Evolutionary conservation across 2,329 filamentous ascomycete species (phyloP), one percentile per base, ranked within the genome.

Genomic region (Nothophoma quercina): DNA sequence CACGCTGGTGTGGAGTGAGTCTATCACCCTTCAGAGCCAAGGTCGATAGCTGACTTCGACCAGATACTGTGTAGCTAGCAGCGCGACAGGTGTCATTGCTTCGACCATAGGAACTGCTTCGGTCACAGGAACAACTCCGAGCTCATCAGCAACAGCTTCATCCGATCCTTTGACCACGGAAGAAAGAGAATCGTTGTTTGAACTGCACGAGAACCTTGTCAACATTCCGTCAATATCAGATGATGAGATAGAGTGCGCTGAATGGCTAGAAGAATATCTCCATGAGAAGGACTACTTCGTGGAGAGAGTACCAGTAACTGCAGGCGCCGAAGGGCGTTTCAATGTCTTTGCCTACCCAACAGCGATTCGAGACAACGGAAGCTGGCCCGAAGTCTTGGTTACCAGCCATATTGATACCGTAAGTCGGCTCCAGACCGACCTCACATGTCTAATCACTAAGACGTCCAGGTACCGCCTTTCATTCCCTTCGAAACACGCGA

Each of bases 391-490:
- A 40, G 77, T 89, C 7, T 75, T 91, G n/a, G 74, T 92, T 4
- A 87, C 86, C 2, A 91, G 87, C 53, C 91, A 96, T 70, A 92
- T 96, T 62, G 92, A 96, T 66, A 86, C 84, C 2, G 84, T 65
- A 32, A 29, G 55, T 34, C 16, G n/a, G n/a, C n/a, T n/a, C n/a
- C n/a, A n/a, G n/a, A n/a, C n/a, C n/a, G n/a, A n/a, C n/a, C n/a
- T n/a, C n/a, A n/a, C n/a, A n/a, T n/a, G n/a, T n/a, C n/a, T n/a
- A n/a, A n/a, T n/a, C n/a, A n/a, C n/a, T 19, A 16, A 38, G 22
- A 9, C 6, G n/a, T 19, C 3, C 7, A 66, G 60, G 64, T 71
- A 2, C 62, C 89, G 2, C 89, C 89, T 1, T 85, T 85, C 68
- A 87, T 90, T 28, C 85, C 86, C 0, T 91, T 90, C 70, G 76